Conservation (phyloP, 495 filamentous ascomycete species). For the Aspergillus hancockii region DNA sequence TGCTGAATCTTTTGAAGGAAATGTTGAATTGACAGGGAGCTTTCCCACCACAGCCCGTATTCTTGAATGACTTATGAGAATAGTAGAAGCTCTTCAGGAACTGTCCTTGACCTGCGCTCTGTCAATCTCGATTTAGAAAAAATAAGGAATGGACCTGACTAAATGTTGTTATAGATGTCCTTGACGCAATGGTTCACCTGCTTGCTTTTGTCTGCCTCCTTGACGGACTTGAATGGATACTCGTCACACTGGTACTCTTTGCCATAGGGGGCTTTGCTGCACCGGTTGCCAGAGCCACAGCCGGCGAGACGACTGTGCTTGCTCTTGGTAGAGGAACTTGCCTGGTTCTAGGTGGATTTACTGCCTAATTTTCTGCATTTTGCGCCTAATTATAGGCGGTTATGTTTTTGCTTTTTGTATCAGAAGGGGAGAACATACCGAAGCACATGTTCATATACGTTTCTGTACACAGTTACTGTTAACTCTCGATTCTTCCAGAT, state of each 20-base stretch:
- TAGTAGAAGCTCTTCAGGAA: slow-evolving; percentile 1
- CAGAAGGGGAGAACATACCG: not conserved
- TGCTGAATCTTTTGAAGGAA: slow-evolving; percentile 1
- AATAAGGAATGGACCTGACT: not conserved
- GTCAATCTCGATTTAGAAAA: not conserved
- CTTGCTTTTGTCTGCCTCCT: slow-evolving; percentile 6
- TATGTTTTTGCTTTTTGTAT: not conserved
- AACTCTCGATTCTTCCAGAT: not conserved
- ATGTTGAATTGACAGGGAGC: not conserved
- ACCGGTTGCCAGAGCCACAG: slow-evolving; percentile 4
- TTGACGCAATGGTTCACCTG: slow-evolving; percentile 8
- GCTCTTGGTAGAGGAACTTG: not conserved
- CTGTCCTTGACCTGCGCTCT: not conserved
- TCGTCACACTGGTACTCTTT: slow-evolving; percentile 6
- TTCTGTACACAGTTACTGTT: not conserved
- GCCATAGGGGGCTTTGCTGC: slow-evolving; percentile 8
- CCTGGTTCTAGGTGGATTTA: not conserved
- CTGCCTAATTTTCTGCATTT: slow-evolving; percentile 1
- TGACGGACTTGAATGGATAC: slow-evolving; percentile 10
- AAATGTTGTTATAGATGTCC: not conserved
- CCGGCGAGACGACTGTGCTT: slow-evolving; percentile 4
- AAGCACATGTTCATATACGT: not conserved
- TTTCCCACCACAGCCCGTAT: not conserved
- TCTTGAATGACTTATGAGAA: slow-evolving; percentile 2
- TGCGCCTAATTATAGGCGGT: not conserved